A percentile compares a stretch with the other conserved stretches of the same genome.
phyloP scores from a whole-genome alignment of 208 protist genomes.

The Kentomonas sorsogonicus region DNA sequence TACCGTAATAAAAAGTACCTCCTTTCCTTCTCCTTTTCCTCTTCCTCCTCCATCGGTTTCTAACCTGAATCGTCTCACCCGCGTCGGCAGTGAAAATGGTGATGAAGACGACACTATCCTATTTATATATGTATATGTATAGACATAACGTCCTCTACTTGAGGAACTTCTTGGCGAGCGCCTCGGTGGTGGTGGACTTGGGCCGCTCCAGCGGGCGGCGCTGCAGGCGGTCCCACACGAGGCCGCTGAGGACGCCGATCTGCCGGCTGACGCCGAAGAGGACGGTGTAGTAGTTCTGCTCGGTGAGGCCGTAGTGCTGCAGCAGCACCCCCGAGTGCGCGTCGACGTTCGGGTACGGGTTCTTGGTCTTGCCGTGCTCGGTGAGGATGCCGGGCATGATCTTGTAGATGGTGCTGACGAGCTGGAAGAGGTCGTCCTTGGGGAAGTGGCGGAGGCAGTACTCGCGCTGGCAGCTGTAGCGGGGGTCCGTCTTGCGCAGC shows the following conservation, averaged over 20 bases:
- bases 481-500: slow-evolving; percentile 96
- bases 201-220: slow-evolving; percentile 95
- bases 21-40: background rate
- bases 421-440: slow-evolving; percentile 95
- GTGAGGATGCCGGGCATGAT: slow-evolving; percentile 93
- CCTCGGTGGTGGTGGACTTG: slow-evolving; percentile 91
- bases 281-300: slow-evolving; percentile 97
- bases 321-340: slow-evolving; percentile 93
- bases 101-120: background rate
- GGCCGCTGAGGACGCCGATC: slow-evolving; percentile 90
- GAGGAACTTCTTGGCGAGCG: slow-evolving; percentile 66
- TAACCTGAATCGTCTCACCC: background rate
- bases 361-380: slow-evolving; percentile 98
- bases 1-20: too few relatives aligned
- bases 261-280: slow-evolving; percentile 96
- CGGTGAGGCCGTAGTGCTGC: slow-evolving; percentile 95
- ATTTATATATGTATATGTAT: background rate
- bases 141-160: slow-evolving; percentile 1
- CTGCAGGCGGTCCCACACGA: slow-evolving; percentile 95
- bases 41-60: background rate
- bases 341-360: slow-evolving; percentile 98
- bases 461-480: slow-evolving; percentile 96
- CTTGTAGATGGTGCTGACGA: slow-evolving; percentile 89
- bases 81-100: background rate
- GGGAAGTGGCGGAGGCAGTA: slow-evolving; percentile 95